Evolutionary conservation across 352 stramenopile genomes (phyloP).

Genomic region (Chrysophaeum taylorii): DNA sequence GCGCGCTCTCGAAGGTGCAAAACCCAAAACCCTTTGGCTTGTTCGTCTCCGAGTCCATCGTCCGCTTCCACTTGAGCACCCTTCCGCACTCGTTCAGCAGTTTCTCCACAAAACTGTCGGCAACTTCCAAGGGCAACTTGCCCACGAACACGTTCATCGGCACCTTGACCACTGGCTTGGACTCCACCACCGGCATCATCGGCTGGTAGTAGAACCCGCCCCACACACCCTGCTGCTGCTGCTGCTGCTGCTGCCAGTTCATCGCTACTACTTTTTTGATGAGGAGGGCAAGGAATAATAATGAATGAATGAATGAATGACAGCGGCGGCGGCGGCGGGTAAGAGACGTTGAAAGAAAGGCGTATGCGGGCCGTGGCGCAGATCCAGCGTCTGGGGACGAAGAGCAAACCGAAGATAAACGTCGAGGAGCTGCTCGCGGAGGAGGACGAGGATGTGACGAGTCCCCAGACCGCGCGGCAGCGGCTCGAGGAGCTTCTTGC

Average conservation of each 20-base stretch:
- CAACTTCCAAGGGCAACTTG: conserved; percentile 14
- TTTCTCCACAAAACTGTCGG: conserved; percentile 8
- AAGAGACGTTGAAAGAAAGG: no score
- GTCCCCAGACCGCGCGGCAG: background rate
- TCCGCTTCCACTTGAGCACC: conserved; percentile 22
- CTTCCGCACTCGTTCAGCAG: conserved; percentile 17
- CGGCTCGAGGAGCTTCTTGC: no score
- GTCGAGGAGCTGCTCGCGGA: conserved; percentile 6
- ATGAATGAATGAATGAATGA: no score
- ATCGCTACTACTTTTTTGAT: no score
- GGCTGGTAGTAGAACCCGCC: no score
- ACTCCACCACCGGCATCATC: no score
- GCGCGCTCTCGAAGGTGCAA: conserved; percentile 5
- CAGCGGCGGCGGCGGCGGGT: no score
- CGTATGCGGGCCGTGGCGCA: no score
- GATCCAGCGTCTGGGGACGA: no score
- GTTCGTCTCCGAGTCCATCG: background rate
- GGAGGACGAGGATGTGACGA: background rate
- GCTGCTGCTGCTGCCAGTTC: background rate
- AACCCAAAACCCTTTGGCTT: conserved; percentile 17
- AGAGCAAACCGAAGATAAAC: no score
- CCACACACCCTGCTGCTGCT: no score
- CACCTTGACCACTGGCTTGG: background rate
- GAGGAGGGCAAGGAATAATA: no score
- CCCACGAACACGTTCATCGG: conserved; percentile 24